phyloP scores from a whole-genome alignment of 768 basidiomycete genomes.

The Agaricus bisporus region DNA sequence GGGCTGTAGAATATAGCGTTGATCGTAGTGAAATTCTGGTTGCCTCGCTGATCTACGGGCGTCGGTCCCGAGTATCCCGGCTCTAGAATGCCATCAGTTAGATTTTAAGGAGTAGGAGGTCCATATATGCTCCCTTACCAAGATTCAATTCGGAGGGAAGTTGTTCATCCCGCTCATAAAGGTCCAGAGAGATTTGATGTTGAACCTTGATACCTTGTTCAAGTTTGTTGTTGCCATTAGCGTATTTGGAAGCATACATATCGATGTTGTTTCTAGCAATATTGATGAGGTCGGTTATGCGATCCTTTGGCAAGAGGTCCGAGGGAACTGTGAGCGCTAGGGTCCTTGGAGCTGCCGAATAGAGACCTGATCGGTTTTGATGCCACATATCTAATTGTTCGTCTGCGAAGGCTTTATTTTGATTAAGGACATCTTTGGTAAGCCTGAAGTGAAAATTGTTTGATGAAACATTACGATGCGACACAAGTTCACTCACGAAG shows the following conservation, averaged over 20 bases:
- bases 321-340: conserved; percentile 22
- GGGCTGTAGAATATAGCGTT: conserved; percentile 29
- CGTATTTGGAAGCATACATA: conserved; percentile 20
- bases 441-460: conserved; percentile 12
- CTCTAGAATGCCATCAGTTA: conserved; percentile 14
- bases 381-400: conserved; percentile 23
- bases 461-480: too few species aligned
- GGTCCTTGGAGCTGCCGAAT: conserved; percentile 24
- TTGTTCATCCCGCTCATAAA: conserved; percentile 19
- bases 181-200: conserved; percentile 17
- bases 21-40: conserved; percentile 24
- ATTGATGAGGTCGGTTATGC: conserved; percentile 14
- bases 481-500: conserved; percentile 17
- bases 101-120: background rate
- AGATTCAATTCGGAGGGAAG: conserved; percentile 25
- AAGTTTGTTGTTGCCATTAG: conserved; percentile 25
- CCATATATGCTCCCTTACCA: conserved; percentile 14
- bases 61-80: conserved; percentile 28
- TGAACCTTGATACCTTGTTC: conserved; percentile 25
- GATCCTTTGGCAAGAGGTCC: conserved; percentile 17
- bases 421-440: conserved; percentile 20
- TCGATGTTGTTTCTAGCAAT: conserved; percentile 17
- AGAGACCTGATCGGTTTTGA: conserved; percentile 24
- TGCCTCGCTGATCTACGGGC: conserved; percentile 15
- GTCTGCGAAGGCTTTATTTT: conserved; percentile 17